Base-by-base conservation (phyloP, 495 filamentous ascomycete species). In the Hypomontagnella submonticulosa region DNA sequence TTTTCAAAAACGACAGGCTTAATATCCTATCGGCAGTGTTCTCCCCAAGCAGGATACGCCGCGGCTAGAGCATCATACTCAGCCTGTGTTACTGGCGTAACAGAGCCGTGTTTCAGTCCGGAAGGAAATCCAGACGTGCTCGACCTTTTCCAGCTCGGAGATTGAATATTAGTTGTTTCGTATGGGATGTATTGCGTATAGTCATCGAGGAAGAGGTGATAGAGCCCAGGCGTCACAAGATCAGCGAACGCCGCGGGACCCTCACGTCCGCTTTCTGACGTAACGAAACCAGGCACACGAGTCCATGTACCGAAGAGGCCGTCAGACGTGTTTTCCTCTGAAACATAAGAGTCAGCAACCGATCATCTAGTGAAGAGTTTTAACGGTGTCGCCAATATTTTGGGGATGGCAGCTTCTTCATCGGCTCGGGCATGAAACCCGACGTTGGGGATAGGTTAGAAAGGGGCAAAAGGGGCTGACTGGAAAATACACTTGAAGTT, bases 231-330 rank as follows among this genome's bases (percentile, higher is more conserved):
- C 1, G 71, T 70, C 33, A 56, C 44, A 37, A 72, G 77, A 54
- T 79, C 76, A 40, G 61, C 67, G 37, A 72, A 79, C 8, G 66
- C 70, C 12, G 75, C 75, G 4, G 76, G 75, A 0, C 76, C 76
- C 41, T 77, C 76, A 12, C 73, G 75, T 1, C 60, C 69, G 6
- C 32, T 69, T 9, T 62, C 59, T 4, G 55, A 23, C 1, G 57
- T 41, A 9, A 75, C 68, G 7, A 63, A 62, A 0, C 71, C 74
- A 4, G 32, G 71, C 12, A 73, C 55, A 0, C 67, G 48, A 3
- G 71, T 76, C 76, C 76, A 79, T 13, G 69, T 77, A 12, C 76
- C 76, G 49, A 79, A 77, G 10, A 79, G 63, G 2, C 76, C 76
- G 5, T 59, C 73, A 0, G 71, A 68, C 5, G 66, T 70, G 19